A percentile compares a stretch with the other conserved stretches of the same genome.
Conservation (phyloP, 1,139 yeast genomes). For the Hanseniaspora uvarum region DNA sequence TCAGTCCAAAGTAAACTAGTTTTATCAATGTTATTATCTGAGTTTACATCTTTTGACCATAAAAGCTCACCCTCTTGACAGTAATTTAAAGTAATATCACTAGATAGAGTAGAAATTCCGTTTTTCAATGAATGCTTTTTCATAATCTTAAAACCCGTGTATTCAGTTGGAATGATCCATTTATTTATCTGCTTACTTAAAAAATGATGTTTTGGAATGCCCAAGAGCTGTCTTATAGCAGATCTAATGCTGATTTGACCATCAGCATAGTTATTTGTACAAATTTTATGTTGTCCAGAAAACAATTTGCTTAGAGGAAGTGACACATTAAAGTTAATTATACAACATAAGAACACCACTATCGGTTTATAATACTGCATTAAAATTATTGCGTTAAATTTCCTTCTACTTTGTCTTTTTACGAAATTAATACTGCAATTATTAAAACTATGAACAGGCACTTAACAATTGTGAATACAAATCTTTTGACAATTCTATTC, state of each 20-base stretch:
- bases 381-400: not conserved
- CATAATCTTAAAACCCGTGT: conserved; percentile 51
- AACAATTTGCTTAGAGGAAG: conserved; percentile 17
- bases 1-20: conserved; percentile 44
- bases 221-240: conserved; percentile 20
- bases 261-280: conserved; percentile 21
- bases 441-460: not conserved
- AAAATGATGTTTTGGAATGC: conserved; percentile 17
- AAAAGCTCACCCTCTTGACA: conserved; percentile 48
- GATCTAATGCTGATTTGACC: conserved; percentile 20
- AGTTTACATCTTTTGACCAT: conserved; percentile 29
- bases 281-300: conserved; percentile 22
- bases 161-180: conserved; percentile 25
- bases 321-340: not conserved
- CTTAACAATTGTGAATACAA: not conserved
- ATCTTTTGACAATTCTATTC: not conserved
- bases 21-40: conserved; percentile 33
- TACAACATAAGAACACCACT: not conserved
- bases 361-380: not conserved
- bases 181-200: conserved; percentile 13
- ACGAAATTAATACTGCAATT: not conserved
- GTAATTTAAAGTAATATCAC: conserved; percentile 42
- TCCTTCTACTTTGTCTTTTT: not conserved
- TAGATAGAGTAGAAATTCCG: conserved; percentile 36
- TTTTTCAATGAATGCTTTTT: conserved; percentile 42